Conservation (phyloP, 2,329 filamentous ascomycete genomes). For the Monosporascus sp. region DNA sequence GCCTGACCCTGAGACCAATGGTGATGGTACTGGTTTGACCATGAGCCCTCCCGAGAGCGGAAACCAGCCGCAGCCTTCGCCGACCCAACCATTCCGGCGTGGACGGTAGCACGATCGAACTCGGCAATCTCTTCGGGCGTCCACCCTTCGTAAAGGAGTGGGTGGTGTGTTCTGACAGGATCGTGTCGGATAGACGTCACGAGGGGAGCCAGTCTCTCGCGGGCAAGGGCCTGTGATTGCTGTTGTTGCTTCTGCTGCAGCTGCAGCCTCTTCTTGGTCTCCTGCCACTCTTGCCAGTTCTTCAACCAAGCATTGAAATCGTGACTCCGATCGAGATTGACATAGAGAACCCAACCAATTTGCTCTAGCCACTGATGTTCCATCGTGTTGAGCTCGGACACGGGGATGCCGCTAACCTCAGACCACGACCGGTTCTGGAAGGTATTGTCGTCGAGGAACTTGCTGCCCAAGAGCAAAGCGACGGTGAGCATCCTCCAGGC, state of each 20-base stretch:
- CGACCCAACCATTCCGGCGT: conserved; percentile 28
- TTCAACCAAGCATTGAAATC: conserved; percentile 61
- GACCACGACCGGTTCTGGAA: conserved; percentile 98
- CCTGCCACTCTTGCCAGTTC: conserved; percentile 55
- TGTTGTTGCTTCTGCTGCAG: conserved; percentile 26
- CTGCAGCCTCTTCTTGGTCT: conserved; percentile 43
- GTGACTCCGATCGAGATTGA: conserved; percentile 73
- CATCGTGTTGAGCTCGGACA: conserved; percentile 76
- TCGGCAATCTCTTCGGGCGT: conserved; percentile 52
- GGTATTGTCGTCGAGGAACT: conserved; percentile 94
- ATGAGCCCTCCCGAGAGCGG: conserved; percentile 39
- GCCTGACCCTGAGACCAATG: conserved; percentile 34
- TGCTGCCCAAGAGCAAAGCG: conserved; percentile 80
- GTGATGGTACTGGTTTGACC: conserved; percentile 35
- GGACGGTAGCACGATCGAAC: conserved; percentile 44
- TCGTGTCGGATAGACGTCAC: conserved; percentile 45
- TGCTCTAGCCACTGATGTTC: conserved; percentile 83
- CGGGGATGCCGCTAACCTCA: conserved; percentile 85
- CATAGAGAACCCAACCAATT: conserved; percentile 80
- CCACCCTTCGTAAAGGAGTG: conserved; percentile 38
- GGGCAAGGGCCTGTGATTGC: conserved; percentile 38
- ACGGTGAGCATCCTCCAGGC: conserved; percentile 86
- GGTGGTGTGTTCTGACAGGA: conserved; percentile 25
- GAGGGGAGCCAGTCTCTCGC: conserved; percentile 45
- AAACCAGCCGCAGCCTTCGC: conserved; percentile 28